Base-by-base conservation (phyloP, 2,329 filamentous ascomycete genomes). In the Fusarium camptoceras region DNA sequence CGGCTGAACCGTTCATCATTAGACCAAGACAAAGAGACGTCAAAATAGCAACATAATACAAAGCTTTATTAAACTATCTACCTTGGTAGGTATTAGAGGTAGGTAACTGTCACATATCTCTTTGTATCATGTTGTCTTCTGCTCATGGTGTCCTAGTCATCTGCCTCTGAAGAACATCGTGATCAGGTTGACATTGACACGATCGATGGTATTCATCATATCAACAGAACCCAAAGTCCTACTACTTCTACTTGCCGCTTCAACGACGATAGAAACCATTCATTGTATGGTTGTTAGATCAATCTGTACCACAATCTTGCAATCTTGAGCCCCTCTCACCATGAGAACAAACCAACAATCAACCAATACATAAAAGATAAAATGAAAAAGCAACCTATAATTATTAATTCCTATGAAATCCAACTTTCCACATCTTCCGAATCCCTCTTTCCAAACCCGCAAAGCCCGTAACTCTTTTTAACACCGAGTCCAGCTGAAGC, bases 21-120 rank as follows among this genome's bases (percentile, higher is more conserved):
- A 30, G 50, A 64, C 67, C 49, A 53, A 73, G 37, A 53, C 51
- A 27, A 51, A 44, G 63, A 58, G 34, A 59, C 51, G 48, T 59
- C 43, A 54, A 20, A 24, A 14, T n/a, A 63, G 28, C 28, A 61
- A 22, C 30, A 50, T 50, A 34, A 41, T 37, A 11, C n/a, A 37
- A 37, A 12, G 34, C 18, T 10, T 37, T 37, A n/a, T 11, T 37
- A 18, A 37, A 37, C 18, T n/a, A 37, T 10, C 18, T n/a, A n/a
- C 9, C 9, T n/a, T 37, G 9, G 10, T 37, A 37, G 18, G 9
- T 37, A 37, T 37, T 37, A n/a, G 34, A 11, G 6, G 10, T 37
- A 11, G 34, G 10, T 11, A 37, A n/a, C 12, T 7, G 8, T n/a
- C 18, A 37, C 34, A 7, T 7, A 6, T n/a, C 34, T 37, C 3